These are phyloP conservation scores for Calonectria hongkongensis DNA, from an alignment of 2,329 filamentous ascomycete genomes.

Conservation along the genomic window DNA sequence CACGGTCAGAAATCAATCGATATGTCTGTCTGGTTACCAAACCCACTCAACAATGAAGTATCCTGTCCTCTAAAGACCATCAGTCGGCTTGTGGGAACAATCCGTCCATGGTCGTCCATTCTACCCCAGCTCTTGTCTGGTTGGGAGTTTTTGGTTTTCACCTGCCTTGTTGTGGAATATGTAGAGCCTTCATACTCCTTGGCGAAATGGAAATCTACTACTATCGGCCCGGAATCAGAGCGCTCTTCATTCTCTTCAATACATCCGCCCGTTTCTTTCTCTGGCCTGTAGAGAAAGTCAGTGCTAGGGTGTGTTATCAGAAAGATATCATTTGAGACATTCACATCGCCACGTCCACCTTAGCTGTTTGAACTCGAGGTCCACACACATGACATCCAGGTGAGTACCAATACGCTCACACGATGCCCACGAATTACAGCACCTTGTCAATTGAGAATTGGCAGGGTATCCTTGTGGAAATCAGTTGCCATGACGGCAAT, in stretches of 20 bases:
- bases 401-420: constrained; percentile 85
- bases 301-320: constrained; percentile 84
- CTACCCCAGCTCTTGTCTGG: background rate
- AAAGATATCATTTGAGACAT: constrained; percentile 78
- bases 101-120: constrained; percentile 1
- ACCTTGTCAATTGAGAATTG: constrained; percentile 72
- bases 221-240: constrained; percentile 47
- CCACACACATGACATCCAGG: constrained; percentile 80
- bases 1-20: constrained; percentile 36
- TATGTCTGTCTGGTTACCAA: background rate
- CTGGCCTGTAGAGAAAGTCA: constrained; percentile 83
- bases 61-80: constrained; percentile 39
- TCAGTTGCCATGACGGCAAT: constrained; percentile 91
- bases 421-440: constrained; percentile 81
- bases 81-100: constrained; percentile 34
- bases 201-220: constrained; percentile 37
- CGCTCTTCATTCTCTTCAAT: constrained; percentile 61
- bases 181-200: constrained; percentile 21
- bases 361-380: constrained; percentile 85
- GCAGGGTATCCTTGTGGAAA: constrained; percentile 86
- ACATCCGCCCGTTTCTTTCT: constrained; percentile 69
- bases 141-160: background rate
- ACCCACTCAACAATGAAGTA: constrained; percentile 37
- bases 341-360: constrained; percentile 79
- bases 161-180: constrained; percentile 41